phyloP scores from a whole-genome alignment of 352 stramenopile species.

The Poterioochromonas sp. region DNA sequence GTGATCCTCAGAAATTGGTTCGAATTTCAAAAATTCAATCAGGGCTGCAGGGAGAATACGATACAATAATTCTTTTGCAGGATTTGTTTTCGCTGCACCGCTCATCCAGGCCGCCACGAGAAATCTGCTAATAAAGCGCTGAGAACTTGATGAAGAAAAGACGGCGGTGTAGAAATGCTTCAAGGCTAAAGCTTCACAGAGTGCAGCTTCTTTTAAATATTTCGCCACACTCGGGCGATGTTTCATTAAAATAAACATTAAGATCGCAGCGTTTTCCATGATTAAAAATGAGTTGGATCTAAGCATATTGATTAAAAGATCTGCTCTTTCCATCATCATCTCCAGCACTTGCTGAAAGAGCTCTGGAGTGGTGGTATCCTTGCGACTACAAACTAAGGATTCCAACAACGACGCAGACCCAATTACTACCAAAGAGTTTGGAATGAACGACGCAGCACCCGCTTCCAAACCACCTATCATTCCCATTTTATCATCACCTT shows the following conservation, averaged over 20 bases:
- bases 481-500: slow-evolving; percentile 11
- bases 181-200: slow-evolving; percentile 81
- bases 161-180: slow-evolving; percentile 81
- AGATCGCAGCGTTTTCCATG: slow-evolving; percentile 65
- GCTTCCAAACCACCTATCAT: neutral
- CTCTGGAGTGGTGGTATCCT: slow-evolving; percentile 64
- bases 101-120: slow-evolving; percentile 88
- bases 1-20: slow-evolving; percentile 60
- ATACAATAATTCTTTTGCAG: slow-evolving; percentile 73
- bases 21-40: slow-evolving; percentile 71
- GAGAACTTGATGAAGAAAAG: slow-evolving; percentile 79
- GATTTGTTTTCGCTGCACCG: slow-evolving; percentile 55
- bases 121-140: slow-evolving; percentile 81
- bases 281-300: slow-evolving; percentile 65
- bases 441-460: slow-evolving; percentile 4
- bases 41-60: slow-evolving; percentile 78
- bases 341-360: slow-evolving; percentile 50
- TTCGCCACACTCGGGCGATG: slow-evolving; percentile 64
- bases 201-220: slow-evolving; percentile 73
- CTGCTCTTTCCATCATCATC: slow-evolving; percentile 49
- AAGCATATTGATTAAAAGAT: slow-evolving; percentile 73
- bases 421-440: slow-evolving; percentile 71
- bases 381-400: slow-evolving; percentile 68
- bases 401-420: slow-evolving; percentile 78
- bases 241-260: slow-evolving; percentile 78